Conservation (phyloP, 768 basidiomycete species). For the Russula vinacea region DNA sequence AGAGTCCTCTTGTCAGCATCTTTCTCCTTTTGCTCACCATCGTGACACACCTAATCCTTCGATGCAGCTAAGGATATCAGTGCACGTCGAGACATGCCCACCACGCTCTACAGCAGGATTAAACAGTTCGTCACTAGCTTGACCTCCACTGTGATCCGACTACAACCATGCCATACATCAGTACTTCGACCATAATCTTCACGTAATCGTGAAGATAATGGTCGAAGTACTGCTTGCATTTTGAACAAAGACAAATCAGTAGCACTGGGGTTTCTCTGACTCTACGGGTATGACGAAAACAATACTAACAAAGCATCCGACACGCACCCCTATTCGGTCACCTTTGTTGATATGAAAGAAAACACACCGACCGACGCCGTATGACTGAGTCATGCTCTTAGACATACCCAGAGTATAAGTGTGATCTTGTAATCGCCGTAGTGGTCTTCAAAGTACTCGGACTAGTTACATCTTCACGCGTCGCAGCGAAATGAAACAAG, state of each 20-base stretch:
- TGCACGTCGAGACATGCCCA: background rate
- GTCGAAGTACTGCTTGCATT: background rate
- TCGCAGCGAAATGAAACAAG: background rate
- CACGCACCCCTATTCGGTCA: too few relatives aligned
- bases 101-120: background rate
- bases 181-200: conserved; percentile 1
- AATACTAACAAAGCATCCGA: too few relatives aligned
- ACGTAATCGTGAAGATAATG: background rate
- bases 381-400: background rate
- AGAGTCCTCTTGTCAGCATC: too few relatives aligned
- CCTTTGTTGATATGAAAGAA: too few relatives aligned
- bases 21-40: too few relatives aligned
- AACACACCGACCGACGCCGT: too few relatives aligned
- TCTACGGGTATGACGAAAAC: too few relatives aligned
- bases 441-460: background rate
- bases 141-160: background rate
- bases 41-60: too few relatives aligned
- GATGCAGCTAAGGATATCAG: too few relatives aligned
- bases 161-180: background rate
- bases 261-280: too few relatives aligned
- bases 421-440: background rate
- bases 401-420: background rate
- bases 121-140: background rate
- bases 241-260: too few relatives aligned
- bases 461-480: background rate